Conservation (phyloP, 441 rosid species). For the Syzygium malaccense region DNA sequence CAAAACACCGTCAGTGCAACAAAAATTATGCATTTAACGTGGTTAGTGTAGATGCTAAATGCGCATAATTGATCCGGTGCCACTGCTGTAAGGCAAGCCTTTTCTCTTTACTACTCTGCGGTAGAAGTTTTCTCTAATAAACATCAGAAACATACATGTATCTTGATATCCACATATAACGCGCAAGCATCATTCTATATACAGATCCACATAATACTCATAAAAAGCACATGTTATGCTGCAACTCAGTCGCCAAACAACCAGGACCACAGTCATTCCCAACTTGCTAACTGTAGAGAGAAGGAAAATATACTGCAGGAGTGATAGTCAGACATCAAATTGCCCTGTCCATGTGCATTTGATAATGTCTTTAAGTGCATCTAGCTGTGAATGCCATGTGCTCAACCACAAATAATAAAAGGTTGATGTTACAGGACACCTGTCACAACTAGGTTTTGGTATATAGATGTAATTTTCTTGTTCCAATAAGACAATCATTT, state of each 20-base stretch:
- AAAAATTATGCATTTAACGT: neutral
- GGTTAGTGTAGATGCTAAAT: neutral
- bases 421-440: neutral
- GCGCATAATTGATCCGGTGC: neutral
- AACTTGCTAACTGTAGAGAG: neutral
- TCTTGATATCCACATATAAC: neutral
- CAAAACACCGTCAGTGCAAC: neutral
- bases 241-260: neutral
- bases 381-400: neutral
- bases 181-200: neutral
- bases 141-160: neutral
- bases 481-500: neutral
- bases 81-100: neutral
- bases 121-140: neutral
- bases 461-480: neutral
- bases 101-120: neutral
- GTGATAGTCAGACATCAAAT: neutral
- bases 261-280: neutral
- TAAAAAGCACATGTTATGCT: neutral
- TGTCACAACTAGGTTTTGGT: neutral
- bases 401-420: neutral
- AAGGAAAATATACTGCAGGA: neutral
- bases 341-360: neutral
- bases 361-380: neutral
- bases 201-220: neutral